A percentile compares a stretch with the other conserved stretches of the same genome.
phyloP scores from a whole-genome alignment of 2,329 filamentous ascomycete genomes.

The Stemphylium vesicarium region DNA sequence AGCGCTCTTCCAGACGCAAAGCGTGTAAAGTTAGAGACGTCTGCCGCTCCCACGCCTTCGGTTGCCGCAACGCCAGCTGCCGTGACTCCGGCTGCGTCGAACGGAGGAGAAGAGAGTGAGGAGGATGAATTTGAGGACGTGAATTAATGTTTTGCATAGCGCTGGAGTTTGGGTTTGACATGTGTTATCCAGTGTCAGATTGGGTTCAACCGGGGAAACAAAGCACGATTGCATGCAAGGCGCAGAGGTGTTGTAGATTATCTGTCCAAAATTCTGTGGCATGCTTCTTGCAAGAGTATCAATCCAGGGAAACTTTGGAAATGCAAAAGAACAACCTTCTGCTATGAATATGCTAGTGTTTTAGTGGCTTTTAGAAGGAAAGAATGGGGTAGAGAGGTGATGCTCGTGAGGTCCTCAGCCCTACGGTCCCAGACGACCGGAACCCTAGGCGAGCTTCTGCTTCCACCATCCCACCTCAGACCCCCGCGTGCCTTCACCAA shows the following conservation, averaged over 20 bases:
- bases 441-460: conserved; percentile 36
- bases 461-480: conserved; percentile 34
- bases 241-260: neutral
- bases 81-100: conserved; percentile 48
- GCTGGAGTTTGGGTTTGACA: conserved; percentile 13
- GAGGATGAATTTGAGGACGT: conserved; percentile 58
- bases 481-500: conserved; percentile 34
- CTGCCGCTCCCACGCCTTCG: conserved; percentile 43
- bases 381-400: neutral
- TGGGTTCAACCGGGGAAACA: neutral
- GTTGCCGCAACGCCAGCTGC: conserved; percentile 43
- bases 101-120: conserved; percentile 55
- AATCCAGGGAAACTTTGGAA: neutral
- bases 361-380: neutral
- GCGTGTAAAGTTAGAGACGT: conserved; percentile 65
- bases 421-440: conserved; percentile 8
- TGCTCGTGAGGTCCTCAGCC: conserved; percentile 7
- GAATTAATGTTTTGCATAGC: conserved; percentile 30
- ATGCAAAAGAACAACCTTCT: neutral
- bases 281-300: neutral
- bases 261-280: neutral
- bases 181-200: neutral
- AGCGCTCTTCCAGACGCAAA: conserved; percentile 57
- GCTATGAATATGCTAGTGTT: neutral
- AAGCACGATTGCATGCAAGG: neutral